These are phyloP conservation scores for Trichosporon asahii DNA, from an alignment of 1,284 basidiomycete species.

Conservation along the genomic window DNA sequence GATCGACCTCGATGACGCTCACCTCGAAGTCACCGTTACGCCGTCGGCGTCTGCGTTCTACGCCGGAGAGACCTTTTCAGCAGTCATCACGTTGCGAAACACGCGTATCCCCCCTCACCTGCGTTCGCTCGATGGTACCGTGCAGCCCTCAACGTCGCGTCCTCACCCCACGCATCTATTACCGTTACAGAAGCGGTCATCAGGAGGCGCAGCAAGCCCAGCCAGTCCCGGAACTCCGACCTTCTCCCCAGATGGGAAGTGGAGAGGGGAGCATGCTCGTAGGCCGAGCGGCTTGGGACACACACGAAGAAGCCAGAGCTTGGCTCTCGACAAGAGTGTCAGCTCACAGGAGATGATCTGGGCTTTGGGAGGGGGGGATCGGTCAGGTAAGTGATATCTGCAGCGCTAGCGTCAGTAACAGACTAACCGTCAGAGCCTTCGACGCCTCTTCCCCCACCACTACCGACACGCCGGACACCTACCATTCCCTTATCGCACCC, in stretches of 20 bases:
- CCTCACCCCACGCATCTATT: neutral
- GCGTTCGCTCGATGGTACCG: neutral
- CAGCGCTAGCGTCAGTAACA: slow-evolving; percentile 7
- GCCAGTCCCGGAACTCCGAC: neutral
- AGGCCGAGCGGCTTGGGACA: slow-evolving; percentile 24
- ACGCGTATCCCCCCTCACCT: slow-evolving; percentile 52
- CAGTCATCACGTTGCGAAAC: slow-evolving; percentile 83
- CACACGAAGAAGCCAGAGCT: slow-evolving; percentile 34
- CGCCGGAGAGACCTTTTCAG: slow-evolving; percentile 81
- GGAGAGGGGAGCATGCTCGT: slow-evolving; percentile 12
- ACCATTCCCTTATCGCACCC: slow-evolving; percentile 42
- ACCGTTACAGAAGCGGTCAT: slow-evolving; percentile 11
- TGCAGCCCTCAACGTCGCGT: neutral
- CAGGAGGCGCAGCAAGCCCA: neutral
- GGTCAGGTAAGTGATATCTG: slow-evolving; percentile 20
- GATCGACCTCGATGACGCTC: slow-evolving; percentile 33
- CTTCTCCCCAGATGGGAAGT: neutral
- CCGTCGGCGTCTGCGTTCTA: slow-evolving; percentile 87
- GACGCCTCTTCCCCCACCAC: slow-evolving; percentile 31
- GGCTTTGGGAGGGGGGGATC: slow-evolving; percentile 34
- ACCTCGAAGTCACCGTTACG: slow-evolving; percentile 55
- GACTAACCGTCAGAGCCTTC: slow-evolving; percentile 1
- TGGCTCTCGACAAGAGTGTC: slow-evolving; percentile 42
- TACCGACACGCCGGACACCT: slow-evolving; percentile 32
- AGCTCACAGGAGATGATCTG: slow-evolving; percentile 49